phyloP scores from a whole-genome alignment of 1,284 basidiomycete species.

The Peniophora sp. region DNA sequence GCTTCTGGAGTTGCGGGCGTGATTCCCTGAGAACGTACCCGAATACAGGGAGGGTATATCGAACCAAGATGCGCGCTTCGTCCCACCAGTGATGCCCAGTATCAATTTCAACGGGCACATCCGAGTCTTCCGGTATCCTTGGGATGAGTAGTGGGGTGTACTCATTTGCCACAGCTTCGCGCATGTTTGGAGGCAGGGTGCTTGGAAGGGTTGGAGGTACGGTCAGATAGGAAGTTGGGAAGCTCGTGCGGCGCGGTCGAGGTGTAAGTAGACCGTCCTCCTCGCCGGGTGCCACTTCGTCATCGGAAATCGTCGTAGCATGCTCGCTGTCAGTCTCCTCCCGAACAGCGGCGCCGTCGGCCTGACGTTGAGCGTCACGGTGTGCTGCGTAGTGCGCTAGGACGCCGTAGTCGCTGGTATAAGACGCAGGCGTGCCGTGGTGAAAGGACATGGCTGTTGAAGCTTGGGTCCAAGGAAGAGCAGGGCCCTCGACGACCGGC shows the following conservation, averaged over 20 bases:
- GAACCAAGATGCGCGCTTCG: constrained; percentile 50
- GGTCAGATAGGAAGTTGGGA: constrained; percentile 23
- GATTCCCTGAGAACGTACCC: constrained; percentile 30
- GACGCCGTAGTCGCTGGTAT: constrained; percentile 57
- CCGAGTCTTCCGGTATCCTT: constrained; percentile 29
- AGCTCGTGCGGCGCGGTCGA: constrained; percentile 20
- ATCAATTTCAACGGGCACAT: constrained; percentile 21
- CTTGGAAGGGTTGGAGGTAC: constrained; percentile 21
- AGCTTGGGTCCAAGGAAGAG: too few relatives aligned
- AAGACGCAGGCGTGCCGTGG: constrained; percentile 38
- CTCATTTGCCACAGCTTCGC: constrained; percentile 25
- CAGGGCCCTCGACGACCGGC: too few relatives aligned
- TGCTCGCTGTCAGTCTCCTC: too few relatives aligned
- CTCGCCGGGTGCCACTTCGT: constrained; percentile 2
- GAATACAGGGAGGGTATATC: constrained; percentile 64
- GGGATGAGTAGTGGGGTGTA: constrained; percentile 48
- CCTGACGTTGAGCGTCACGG: background rate
- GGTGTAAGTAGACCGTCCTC: constrained; percentile 9
- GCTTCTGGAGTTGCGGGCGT: background rate
- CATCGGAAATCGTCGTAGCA: constrained; percentile 1
- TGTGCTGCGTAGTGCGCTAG: constrained; percentile 40
- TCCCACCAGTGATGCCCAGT: constrained; percentile 33
- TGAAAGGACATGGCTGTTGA: constrained; percentile 23
- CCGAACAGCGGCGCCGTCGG: constrained; percentile 4
- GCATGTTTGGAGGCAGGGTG: constrained; percentile 13